Conservation (phyloP, 495 filamentous ascomycete species). For the Xylaria palmicola region DNA sequence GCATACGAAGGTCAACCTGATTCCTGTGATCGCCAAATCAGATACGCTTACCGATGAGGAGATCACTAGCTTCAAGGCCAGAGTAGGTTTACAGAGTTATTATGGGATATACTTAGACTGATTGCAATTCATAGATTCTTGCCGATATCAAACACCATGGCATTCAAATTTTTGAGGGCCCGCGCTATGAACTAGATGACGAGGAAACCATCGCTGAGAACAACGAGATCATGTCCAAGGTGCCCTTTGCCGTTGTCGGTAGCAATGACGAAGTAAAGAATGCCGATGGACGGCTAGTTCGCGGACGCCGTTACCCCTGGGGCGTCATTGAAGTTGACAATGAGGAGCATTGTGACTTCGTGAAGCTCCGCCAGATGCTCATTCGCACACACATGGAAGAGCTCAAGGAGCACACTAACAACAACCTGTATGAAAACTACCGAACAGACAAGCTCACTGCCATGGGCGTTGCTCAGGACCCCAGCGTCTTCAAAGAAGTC, state of each 20-base stretch:
- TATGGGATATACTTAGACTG: slow-evolving; percentile 1
- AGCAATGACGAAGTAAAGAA: slow-evolving; percentile 89
- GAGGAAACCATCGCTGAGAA: slow-evolving; percentile 99
- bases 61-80: slow-evolving; percentile 87
- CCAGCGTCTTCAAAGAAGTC: slow-evolving; percentile 99
- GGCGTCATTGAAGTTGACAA: slow-evolving; percentile 99
- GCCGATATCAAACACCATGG: slow-evolving; percentile 94
- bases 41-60: slow-evolving; percentile 98
- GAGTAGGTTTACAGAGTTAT: slow-evolving; percentile 58
- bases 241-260: slow-evolving; percentile 96
- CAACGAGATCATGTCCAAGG: slow-evolving; percentile 99
- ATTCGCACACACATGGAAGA: slow-evolving; percentile 99
- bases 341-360: slow-evolving; percentile 99
- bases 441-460: slow-evolving; percentile 96
- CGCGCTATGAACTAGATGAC: slow-evolving; percentile 96
- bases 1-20: slow-evolving; percentile 99
- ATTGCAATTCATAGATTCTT: slow-evolving; percentile 67
- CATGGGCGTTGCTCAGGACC: slow-evolving; percentile 98
- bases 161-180: slow-evolving; percentile 98
- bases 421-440: slow-evolving; percentile 98
- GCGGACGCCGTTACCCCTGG: slow-evolving; percentile 96
- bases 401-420: slow-evolving; percentile 99
- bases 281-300: slow-evolving; percentile 90
- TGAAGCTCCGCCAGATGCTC: slow-evolving; percentile 99
- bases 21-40: slow-evolving; percentile 97